These are phyloP conservation scores for Nematocida homosporus DNA, from an alignment of 371 early-diverging fungal genomes.

Conservation along the genomic window DNA sequence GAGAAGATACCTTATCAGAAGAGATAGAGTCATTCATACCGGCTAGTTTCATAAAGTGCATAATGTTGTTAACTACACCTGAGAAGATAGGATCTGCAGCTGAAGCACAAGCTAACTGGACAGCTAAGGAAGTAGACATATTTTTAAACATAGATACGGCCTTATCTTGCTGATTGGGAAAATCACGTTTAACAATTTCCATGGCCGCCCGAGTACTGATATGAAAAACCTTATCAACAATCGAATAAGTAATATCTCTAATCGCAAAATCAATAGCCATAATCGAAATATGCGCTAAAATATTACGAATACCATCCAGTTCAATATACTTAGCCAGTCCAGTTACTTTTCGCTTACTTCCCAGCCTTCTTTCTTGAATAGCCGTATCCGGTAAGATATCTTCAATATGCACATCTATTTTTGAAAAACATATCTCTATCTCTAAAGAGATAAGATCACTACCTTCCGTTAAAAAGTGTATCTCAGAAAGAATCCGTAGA, in stretches of 20 bases:
- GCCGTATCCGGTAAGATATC: conserved; percentile 43
- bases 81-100: conserved; percentile 64
- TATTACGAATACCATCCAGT: conserved; percentile 48
- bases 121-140: conserved; percentile 31
- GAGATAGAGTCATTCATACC: conserved; percentile 51
- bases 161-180: background rate
- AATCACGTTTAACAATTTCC: conserved; percentile 45
- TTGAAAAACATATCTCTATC: conserved; percentile 55
- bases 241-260: conserved; percentile 35
- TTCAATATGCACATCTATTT: conserved; percentile 41
- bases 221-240: conserved; percentile 45
- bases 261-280: conserved; percentile 49
- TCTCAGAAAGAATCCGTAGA: conserved; percentile 42
- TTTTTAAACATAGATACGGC: conserved; percentile 24
- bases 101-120: conserved; percentile 52
- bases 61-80: conserved; percentile 64
- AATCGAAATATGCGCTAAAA: conserved; percentile 42
- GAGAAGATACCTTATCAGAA: conserved; percentile 46
- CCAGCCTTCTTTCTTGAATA: conserved; percentile 48
- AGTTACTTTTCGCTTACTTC: conserved; percentile 32
- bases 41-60: conserved; percentile 66
- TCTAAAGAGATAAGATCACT: conserved; percentile 54
- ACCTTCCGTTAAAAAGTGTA: conserved; percentile 48
- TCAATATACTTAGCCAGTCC: conserved; percentile 52
- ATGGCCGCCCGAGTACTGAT: conserved; percentile 23